Evolutionary conservation across 2,329 filamentous ascomycete species (phyloP), one percentile per base, ranked within the genome.

Genomic region (Pestalotiopsis sp.): DNA sequence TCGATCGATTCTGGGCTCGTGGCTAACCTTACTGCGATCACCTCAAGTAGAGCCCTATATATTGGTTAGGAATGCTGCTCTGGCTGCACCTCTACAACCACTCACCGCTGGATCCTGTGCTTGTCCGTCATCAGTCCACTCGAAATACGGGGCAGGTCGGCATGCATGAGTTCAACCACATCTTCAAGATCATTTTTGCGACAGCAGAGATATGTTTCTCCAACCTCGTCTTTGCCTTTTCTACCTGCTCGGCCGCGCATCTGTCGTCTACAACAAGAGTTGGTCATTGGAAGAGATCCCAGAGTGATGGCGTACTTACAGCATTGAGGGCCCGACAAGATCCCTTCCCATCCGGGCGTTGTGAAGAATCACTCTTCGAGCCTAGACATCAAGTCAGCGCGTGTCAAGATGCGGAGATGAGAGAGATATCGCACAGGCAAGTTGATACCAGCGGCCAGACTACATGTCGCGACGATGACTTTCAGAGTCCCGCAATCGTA

Each of bases 391-490:
- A 36, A 27, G 38, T 62, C 49, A 39, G 64, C 52, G n/a, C 14
- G 31, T 6, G n/a, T 58, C 11, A 4, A 23, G 4, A 52, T 7
- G 17, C 13, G 14, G 49, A 7, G 3, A 20, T 9, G 4, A 11
- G 31, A 13, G 4, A 57, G 4, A 49, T 20, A 17, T 71, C 80
- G 68, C 70, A 84, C 67, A 4, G 77, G 77, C 75, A 95, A 81
- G 78, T 95, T 94, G 69, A 95, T 93, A n/a, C 92, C 92, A 14
- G 92, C 92, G n/a, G 92, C 92, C 68, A 95, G 85, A 76, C 91
- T 93, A 74, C 92, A 94, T 1, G 92, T 95, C 49, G 92, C 92
- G 17, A 93, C 89, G 66, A 93, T 90, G 0, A 93, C 88, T 72
- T 91, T 91, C 20, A 94, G 77, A 4, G 87, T 82, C 0, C 92